These are phyloP conservation scores for Colletotrichum shisoi DNA, from an alignment of 2,329 filamentous ascomycete species.

Conservation along the genomic window DNA sequence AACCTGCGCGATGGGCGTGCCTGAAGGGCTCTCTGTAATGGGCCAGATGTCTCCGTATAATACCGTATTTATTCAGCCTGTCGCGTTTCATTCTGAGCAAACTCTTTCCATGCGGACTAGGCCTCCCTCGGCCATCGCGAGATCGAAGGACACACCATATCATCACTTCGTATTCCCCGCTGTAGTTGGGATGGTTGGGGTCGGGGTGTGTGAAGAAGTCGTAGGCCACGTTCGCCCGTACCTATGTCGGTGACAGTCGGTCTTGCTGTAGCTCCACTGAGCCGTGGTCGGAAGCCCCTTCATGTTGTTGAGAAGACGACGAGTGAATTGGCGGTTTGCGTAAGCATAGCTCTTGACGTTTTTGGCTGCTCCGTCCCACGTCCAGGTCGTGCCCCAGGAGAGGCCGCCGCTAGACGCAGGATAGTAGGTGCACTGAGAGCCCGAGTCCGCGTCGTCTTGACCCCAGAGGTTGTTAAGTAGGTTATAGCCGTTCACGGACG, in stretches of 20 bases:
- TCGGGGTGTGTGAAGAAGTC: slow-evolving; percentile 63
- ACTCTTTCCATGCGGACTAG: background rate
- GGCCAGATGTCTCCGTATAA: slow-evolving; percentile 63
- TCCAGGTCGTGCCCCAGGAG: slow-evolving; percentile 52
- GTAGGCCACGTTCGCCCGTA: slow-evolving; percentile 65
- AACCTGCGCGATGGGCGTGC: slow-evolving; percentile 59
- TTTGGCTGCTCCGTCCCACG: slow-evolving; percentile 49
- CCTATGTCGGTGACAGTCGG: no score
- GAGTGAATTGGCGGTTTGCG: slow-evolving; percentile 46
- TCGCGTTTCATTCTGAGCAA: background rate
- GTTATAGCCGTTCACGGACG: slow-evolving; percentile 44
- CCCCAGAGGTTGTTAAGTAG: slow-evolving; percentile 56
- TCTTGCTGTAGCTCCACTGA: slow-evolving; percentile 50
- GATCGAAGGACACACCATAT: slow-evolving; percentile 53
- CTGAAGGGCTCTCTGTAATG: slow-evolving; percentile 46
- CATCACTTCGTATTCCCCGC: slow-evolving; percentile 68
- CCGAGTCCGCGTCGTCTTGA: slow-evolving; percentile 45
- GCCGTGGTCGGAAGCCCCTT: slow-evolving; percentile 47
- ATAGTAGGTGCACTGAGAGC: slow-evolving; percentile 54
- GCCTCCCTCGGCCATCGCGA: background rate
- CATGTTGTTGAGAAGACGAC: slow-evolving; percentile 46
- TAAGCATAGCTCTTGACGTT: slow-evolving; percentile 57
- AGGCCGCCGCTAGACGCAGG: slow-evolving; percentile 46
- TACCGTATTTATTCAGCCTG: slow-evolving; percentile 64
- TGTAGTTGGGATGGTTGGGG: slow-evolving; percentile 49